Evolutionary conservation across 2,329 filamentous ascomycete genomes (phyloP), one percentile per base, ranked within the genome.

Genomic region (Ilyonectria destructans): DNA sequence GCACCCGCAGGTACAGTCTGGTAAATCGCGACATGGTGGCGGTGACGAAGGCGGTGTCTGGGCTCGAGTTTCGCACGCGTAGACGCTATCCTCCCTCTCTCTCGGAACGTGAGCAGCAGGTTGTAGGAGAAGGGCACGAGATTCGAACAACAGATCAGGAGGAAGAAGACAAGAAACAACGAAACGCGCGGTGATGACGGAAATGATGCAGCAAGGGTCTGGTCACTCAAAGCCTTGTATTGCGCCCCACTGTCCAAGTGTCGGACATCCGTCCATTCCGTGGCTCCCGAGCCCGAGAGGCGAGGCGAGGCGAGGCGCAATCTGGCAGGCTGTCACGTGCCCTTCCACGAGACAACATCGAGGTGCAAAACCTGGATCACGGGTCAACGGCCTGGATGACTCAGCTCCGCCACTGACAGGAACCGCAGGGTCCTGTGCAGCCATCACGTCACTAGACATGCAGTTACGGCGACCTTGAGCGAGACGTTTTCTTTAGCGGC

Each of bases 1-100:
- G 82, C 49, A 81, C 72, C 71, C 82, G 81, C 68, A 84, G 69
- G 62, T 78, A 82, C 51, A 79, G 60, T 67, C 81, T 78, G 59
- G 81, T 81, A 52, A 82, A 78, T 56, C 77, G 77, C 58, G 80
- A 80, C 80, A 82, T 82, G 69, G 43, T 70, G 60, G 46, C 62
- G 67, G 49, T 46, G 37, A 19, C 7, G 40, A 31, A 59, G 60
- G 26, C 46, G 65, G 55, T 61, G 43, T 33, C 19, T 29, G n/a
- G n/a, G n/a, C 29, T 56, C 48, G 45, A 29, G 31, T 60, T 59
- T 49, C 31, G 45, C 21, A 48, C 31, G 26, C 13, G 43, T 60
- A 55, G 26, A 52, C 15, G 19, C 13, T 58, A 40, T 57, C 45
- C 62, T 65, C 51, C 43, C 62, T 43, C 55, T 37, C 17, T 45